Base-by-base conservation (phyloP, 148 eudicot species). In the Persicaria maculosa region DNA sequence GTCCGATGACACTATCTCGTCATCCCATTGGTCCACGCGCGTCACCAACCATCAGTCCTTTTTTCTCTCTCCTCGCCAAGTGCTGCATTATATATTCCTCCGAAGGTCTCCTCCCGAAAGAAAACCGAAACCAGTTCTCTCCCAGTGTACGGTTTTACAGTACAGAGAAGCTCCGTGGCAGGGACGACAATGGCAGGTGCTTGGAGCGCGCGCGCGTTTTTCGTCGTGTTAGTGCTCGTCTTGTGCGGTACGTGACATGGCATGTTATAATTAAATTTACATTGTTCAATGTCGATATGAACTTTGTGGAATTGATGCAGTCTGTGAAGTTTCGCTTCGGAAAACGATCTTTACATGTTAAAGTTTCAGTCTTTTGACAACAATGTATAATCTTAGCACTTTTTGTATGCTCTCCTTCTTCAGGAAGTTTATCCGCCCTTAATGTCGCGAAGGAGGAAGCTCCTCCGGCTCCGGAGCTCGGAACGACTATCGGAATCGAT, bases 11-110 rank as follows among this genome's bases (percentile, higher is more conserved):
- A 69, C 31, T 22, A 44, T 36, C 36, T 50, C 58, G 14, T 50
- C 22, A 44, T 62, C 71, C 48, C 1, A 87, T 84, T 86, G 90
- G 88, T 81, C 87, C 94, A 90, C 85, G 79, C 94, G 87, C 84
- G 79, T 83, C 80, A 84, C 12, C 73, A 72, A 0, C 44, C 14
- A 40, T 83, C 84, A 83, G 40, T 0, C 40, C 48, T 68, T 45
- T 44, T 11, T 50, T 44, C 75, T 72, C 62, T 9, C 59, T 70
- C 25, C 77, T 50, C 16, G 10, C 9, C 47, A 46, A 17, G 47
- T 7, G 20, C 9, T 5, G 15, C 57, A 46, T 71, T 77, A 53
- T 50, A 74, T 52, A 69, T 69, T 69, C 11, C 14, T 47, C 72
- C 14, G 44, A 62, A 25, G 68, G 44, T 9, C 68, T 36, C 44